Evolutionary conservation across 495 filamentous ascomycete species (phyloP), one percentile per base, ranked within the genome.

Genomic region (Lophiostoma macrostomum): DNA sequence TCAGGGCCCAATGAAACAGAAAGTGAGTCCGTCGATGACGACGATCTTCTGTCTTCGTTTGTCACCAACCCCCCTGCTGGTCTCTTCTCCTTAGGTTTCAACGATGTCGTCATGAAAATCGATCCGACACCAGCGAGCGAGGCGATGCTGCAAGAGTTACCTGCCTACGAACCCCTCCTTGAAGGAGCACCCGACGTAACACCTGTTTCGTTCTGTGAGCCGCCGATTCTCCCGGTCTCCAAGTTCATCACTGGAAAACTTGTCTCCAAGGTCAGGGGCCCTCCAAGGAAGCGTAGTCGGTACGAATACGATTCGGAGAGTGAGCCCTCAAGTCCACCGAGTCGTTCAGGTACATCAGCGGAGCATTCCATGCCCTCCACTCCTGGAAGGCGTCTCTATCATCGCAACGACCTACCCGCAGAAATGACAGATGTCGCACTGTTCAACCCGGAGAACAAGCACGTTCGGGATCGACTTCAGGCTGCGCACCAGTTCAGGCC

Each of bases 401-500:
- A 68, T 18, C 67, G 67, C 18, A 58, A 76, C 19, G 69, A 69
- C 22, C 72, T 87, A 3, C 74, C 76, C 0, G 85, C 91, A 7
- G 86, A 88, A 61, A 83, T 85, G 59, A 81, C 78, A 2, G 78
- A 86, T 48, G 87, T 95, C 53, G 91, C 90, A 1, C 73, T 98
- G 6, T 98, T 97, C 72, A 80, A 81, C 38, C 85, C 90, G 0
- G 89, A 95, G 50, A 93, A 91, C 73, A 94, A 91, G 66, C 79
- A 81, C 40, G 89, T 95, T 23, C 81, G 91, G 44, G 91, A 96
- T 60, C 81, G 93, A 7, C 82, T 97, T 12, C 88, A 96, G 61
- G 89, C 88, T n/a, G 84, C 85, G 4, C 90, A 96, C 67, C 84
- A 90, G 41, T 96, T 97, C 70, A 77, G 90, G 50, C 91, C 91